Base-by-base conservation (phyloP, 441 rosid genomes). In the Hypseocharis bilobata region DNA sequence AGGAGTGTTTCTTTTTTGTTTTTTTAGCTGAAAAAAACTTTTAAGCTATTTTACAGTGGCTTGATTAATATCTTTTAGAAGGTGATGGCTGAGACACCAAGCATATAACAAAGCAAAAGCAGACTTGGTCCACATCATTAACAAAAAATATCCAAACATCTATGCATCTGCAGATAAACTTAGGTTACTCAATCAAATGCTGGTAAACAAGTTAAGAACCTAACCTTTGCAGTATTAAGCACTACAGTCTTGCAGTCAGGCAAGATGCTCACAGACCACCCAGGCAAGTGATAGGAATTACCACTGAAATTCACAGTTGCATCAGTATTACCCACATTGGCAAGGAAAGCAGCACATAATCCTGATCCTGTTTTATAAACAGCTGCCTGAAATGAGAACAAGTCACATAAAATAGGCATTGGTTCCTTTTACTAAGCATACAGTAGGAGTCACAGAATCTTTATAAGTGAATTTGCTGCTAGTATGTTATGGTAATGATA, bases 231-330 rank as follows among this genome's bases (percentile, higher is more conserved):
- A 1, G 90, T 85, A 66, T 87, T 87, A 52, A 87, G 73, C 28
- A 63, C 88, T 4, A 81, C 90, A 30, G 74, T 87, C 60, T 81
- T 85, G 88, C 93, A 85, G 70, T 87, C 88, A 4, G 93, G 93
- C 63, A 87, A 78, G 77, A 87, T 87, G 87, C 93, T 87, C 54
- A 87, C 93, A 3, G 93, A 85, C 93, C 93, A 87, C 3, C 84
- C 85, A 36, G 93, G 93, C 77, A 87, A 71, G 65, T 6, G 63
- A 65, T 87, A 85, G 60, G 87, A 78, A 59, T 78, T 80, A 49
- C 87, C 88, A 65, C 75, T 82, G 72, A 85, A 87, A 52, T 63
- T 80, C 65, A 80, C 85, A 19, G 82, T 84, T 32, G 71, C 79
- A 63, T 81, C 87, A 28, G 88, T 74, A 20, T 76, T 77, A 56